These are phyloP conservation scores for Cladophialophora carrionii DNA, from an alignment of 2,329 filamentous ascomycete genomes.

Conservation along the genomic window DNA sequence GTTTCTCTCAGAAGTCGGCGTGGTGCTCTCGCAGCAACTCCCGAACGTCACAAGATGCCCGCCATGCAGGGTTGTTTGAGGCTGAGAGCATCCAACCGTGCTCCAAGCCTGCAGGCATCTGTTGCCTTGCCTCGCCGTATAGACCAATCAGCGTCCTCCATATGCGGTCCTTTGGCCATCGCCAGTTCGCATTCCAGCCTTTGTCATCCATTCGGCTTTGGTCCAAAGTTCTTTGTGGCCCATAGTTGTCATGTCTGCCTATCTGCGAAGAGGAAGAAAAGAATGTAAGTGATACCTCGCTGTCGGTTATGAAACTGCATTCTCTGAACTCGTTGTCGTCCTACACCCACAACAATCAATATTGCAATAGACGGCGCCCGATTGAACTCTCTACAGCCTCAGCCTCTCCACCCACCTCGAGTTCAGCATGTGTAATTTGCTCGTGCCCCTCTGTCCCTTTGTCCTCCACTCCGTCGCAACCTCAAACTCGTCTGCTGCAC, in stretches of 20 bases:
- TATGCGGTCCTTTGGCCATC: constrained; percentile 4
- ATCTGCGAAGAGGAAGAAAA: background rate
- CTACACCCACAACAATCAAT: background rate
- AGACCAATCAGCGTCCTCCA: constrained; percentile 15
- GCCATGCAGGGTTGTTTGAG: constrained; percentile 4
- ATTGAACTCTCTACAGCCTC: constrained; percentile 1
- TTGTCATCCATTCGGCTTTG: constrained; percentile 5
- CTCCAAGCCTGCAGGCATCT: constrained; percentile 13
- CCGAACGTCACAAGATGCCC: background rate
- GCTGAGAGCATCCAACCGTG: constrained; percentile 2
- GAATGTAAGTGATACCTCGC: constrained; percentile 13
- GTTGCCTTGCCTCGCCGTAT: constrained; percentile 17
- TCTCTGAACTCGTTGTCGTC: background rate
- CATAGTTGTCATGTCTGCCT: background rate
- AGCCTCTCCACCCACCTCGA: constrained; percentile 6
- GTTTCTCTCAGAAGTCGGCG: background rate
- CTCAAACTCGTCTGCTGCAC: background rate
- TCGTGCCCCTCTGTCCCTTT: constrained; percentile 27
- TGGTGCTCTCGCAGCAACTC: background rate
- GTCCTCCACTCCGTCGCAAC: constrained; percentile 25
- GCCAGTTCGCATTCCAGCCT: constrained; percentile 7
- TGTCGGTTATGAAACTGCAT: background rate
- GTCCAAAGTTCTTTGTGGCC: constrained; percentile 16
- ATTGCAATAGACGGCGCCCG: background rate
- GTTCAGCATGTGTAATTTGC: constrained; percentile 25